Conservation (phyloP, 2,329 filamentous ascomycete genomes). For the Fusarium udum region DNA sequence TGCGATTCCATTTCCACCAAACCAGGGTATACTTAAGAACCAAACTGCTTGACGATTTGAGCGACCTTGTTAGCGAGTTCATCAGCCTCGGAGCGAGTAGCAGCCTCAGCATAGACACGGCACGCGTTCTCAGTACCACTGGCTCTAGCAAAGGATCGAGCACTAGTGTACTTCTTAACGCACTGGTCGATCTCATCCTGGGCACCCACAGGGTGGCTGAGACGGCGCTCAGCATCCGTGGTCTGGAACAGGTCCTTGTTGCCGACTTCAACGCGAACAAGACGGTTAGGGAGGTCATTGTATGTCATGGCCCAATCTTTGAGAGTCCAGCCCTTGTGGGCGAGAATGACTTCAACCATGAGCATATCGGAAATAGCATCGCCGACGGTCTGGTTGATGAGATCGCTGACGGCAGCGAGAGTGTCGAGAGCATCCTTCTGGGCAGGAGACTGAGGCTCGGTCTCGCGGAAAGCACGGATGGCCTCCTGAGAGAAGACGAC, state of each 20-base stretch:
- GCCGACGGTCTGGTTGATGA: conserved; percentile 98
- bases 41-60: conserved; percentile 72
- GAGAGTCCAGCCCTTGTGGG: conserved; percentile 91
- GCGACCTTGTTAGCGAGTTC: conserved; percentile 88
- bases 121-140: conserved; percentile 97
- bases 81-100: conserved; percentile 87
- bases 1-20: conserved; percentile 12
- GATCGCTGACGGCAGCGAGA: conserved; percentile 81
- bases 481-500: conserved; percentile 92
- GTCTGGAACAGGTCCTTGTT: conserved; percentile 91
- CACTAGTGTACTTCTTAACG: conserved; percentile 90
- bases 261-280: conserved; percentile 90
- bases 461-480: conserved; percentile 78
- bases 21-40: conserved; percentile 41
- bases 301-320: conserved; percentile 95
- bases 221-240: conserved; percentile 88
- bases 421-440: conserved; percentile 90
- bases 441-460: conserved; percentile 87
- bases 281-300: conserved; percentile 90
- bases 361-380: conserved; percentile 96
- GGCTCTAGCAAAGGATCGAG: conserved; percentile 88
- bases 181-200: conserved; percentile 88
- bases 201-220: conserved; percentile 80
- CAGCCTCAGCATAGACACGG: conserved; percentile 94
- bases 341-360: conserved; percentile 93